Conservation (phyloP, 2,329 filamentous ascomycete genomes). For the Diaporthe citriasiana region DNA sequence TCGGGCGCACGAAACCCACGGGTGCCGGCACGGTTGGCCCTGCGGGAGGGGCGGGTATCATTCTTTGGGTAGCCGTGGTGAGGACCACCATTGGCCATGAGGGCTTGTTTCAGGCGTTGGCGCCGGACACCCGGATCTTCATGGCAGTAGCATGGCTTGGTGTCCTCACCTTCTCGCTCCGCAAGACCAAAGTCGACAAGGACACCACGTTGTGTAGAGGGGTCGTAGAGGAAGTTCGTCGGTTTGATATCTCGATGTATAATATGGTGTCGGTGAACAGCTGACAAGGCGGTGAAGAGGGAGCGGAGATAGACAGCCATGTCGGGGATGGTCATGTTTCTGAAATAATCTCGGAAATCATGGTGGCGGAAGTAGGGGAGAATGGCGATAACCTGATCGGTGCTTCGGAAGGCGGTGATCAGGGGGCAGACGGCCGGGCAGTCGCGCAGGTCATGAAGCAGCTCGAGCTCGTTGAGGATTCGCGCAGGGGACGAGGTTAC, state of each 20-base stretch:
- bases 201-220: constrained; percentile 83
- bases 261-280: constrained; percentile 87
- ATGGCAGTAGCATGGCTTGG: constrained; percentile 86
- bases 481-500: constrained; percentile 94
- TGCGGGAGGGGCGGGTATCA: constrained; percentile 87
- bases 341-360: constrained; percentile 95
- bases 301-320: constrained; percentile 92
- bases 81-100: constrained; percentile 66
- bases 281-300: constrained; percentile 85
- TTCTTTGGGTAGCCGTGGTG: constrained; percentile 86
- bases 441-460: constrained; percentile 87
- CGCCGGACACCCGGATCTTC: constrained; percentile 74
- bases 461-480: constrained; percentile 95
- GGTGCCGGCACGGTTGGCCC: constrained; percentile 95
- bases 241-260: constrained; percentile 97
- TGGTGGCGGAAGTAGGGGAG: constrained; percentile 96
- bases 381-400: constrained; percentile 95
- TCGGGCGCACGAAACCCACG: constrained; percentile 96
- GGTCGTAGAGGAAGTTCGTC: constrained; percentile 96
- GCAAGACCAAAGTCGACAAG: constrained; percentile 99
- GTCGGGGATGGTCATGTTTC: constrained; percentile 86
- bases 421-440: constrained; percentile 92
- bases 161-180: constrained; percentile 83
- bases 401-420: constrained; percentile 95
- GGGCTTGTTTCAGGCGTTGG: constrained; percentile 69